Evolutionary conservation across 164 flowering plant genomes (phyloP).

Genomic region (Hamamelis virginiana): DNA sequence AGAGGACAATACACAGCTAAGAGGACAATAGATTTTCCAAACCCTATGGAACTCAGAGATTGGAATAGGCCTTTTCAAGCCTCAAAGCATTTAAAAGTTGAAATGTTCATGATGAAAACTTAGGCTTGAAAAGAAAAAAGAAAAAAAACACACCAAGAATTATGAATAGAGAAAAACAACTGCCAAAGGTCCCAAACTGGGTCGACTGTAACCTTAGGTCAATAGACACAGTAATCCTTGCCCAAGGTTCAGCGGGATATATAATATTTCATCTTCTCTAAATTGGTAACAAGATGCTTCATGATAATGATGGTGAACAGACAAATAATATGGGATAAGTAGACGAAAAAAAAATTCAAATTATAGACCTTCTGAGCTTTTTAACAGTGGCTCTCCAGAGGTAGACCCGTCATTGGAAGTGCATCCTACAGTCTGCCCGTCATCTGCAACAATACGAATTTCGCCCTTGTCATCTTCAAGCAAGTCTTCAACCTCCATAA

Average conservation of each 20-base stretch:
- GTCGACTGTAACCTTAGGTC: neutral
- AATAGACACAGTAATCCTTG: neutral
- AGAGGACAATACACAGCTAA: neutral
- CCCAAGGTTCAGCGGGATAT: neutral
- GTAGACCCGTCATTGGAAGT: slow-evolving; percentile 23
- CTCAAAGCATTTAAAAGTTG: neutral
- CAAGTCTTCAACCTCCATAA: slow-evolving; percentile 76
- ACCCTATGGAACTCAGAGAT: neutral
- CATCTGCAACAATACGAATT: slow-evolving; percentile 30
- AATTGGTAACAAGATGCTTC: neutral
- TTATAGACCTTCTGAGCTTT: slow-evolving; percentile 39
- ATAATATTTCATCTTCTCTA: neutral
- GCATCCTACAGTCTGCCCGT: slow-evolving; percentile 26
- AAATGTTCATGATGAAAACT: neutral
- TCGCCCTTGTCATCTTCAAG: slow-evolving; percentile 53
- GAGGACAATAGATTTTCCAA: neutral
- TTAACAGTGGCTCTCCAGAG: slow-evolving; percentile 25
- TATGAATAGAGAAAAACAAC: neutral
- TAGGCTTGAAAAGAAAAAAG: too few relatives aligned
- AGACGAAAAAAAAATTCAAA: neutral
- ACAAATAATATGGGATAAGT: neutral
- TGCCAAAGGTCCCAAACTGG: neutral
- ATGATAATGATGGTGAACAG: neutral
- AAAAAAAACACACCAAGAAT: too few relatives aligned
- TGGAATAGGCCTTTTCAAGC: neutral